Conservation (phyloP, 495 filamentous ascomycete species). For the Penicillium simplicissimum region DNA sequence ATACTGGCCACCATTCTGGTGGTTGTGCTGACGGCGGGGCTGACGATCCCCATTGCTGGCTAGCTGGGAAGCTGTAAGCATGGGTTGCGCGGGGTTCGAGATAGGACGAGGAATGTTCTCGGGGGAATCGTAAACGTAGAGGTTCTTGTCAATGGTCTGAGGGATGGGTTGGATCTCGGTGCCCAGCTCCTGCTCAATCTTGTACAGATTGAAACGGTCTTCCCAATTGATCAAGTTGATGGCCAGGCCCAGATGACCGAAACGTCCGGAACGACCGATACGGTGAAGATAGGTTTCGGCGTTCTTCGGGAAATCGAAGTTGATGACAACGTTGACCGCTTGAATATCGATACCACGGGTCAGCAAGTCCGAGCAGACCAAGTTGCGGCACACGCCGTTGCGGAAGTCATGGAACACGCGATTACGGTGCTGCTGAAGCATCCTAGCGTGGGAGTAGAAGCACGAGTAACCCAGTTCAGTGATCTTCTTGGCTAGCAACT, state of each 20-base stretch:
- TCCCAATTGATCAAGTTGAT: conserved; percentile 99
- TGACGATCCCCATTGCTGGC: conserved; percentile 32
- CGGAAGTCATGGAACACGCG: conserved; percentile 99
- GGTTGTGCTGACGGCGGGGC: conserved; percentile 41
- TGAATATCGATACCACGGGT: conserved; percentile 99
- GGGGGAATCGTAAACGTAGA: conserved; percentile 96
- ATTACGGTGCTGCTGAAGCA: conserved; percentile 97
- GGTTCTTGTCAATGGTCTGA: conserved; percentile 90
- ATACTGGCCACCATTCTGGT: conserved; percentile 41
- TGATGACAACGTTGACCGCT: conserved; percentile 99
- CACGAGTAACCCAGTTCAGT: conserved; percentile 98
- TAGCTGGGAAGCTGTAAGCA: conserved; percentile 20
- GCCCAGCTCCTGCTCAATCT: conserved; percentile 94
- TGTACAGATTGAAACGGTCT: conserved; percentile 97
- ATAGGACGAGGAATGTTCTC: conserved; percentile 88
- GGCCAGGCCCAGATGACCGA: conserved; percentile 93
- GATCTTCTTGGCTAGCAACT: conserved; percentile 97
- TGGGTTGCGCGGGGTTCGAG: conserved; percentile 44
- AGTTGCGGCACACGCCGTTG: conserved; percentile 94
- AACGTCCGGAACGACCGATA: conserved; percentile 95
- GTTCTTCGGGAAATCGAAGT: conserved; percentile 99
- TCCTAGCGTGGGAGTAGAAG: conserved; percentile 98
- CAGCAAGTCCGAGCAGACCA: conserved; percentile 96
- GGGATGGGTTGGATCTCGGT: conserved; percentile 98
- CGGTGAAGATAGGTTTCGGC: conserved; percentile 99